These are phyloP conservation scores for Coniochaeta ligniaria DNA, from an alignment of 2,329 filamentous ascomycete genomes.

Conservation along the genomic window DNA sequence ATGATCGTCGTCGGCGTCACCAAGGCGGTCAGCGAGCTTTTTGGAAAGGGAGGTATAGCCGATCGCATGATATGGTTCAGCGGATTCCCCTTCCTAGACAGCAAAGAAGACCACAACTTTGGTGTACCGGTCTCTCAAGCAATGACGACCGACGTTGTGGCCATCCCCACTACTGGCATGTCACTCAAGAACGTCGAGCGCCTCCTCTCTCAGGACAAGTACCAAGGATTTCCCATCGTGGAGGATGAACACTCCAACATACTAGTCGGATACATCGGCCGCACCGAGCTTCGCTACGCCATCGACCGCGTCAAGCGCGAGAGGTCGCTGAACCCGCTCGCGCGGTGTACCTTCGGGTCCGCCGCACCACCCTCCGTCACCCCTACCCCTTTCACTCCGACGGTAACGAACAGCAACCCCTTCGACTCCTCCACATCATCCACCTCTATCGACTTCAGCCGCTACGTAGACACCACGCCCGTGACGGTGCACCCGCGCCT, in stretches of 20 bases:
- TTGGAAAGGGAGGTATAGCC: conserved; percentile 93
- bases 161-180: conserved; percentile 67
- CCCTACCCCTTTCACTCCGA: conserved; percentile 31
- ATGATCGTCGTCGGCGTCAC: conserved; percentile 99
- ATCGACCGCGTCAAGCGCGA: conserved; percentile 72
- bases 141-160: conserved; percentile 73
- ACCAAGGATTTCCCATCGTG: conserved; percentile 89
- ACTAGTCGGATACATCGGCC: conserved; percentile 85
- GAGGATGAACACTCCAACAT: conserved; percentile 64
- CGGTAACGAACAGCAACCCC: conserved; percentile 30
- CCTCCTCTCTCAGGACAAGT: conserved; percentile 69
- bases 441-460: conserved; percentile 67
- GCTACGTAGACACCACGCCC: conserved; percentile 83
- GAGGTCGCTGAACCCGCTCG: conserved; percentile 55
- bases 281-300: conserved; percentile 86
- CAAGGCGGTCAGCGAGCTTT: conserved; percentile 83
- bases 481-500: conserved; percentile 86
- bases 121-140: conserved; percentile 86
- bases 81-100: conserved; percentile 93
- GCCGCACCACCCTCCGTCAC: conserved; percentile 20
- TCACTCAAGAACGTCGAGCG: conserved; percentile 70
- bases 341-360: conserved; percentile 67
- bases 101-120: conserved; percentile 95
- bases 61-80: conserved; percentile 99
- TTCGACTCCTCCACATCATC: conserved; percentile 25